Conservation (phyloP, 345 rosid species). For the Nephelium lappaceum region DNA sequence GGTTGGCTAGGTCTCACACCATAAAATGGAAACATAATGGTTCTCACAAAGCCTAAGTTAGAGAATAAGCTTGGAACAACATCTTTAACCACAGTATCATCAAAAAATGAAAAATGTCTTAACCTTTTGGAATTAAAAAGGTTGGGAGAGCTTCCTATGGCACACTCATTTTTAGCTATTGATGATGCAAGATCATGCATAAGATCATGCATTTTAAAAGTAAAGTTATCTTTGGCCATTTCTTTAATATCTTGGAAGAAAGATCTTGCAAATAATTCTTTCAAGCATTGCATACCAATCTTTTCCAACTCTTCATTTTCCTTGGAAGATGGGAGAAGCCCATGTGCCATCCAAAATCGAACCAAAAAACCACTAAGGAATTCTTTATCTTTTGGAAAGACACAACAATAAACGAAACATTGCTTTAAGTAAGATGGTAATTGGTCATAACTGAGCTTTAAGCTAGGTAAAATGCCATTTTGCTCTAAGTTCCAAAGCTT, state of each 20-base stretch:
- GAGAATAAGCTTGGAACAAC: not conserved
- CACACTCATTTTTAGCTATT: not conserved
- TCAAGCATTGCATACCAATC: constrained; percentile 1
- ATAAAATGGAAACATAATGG: not conserved
- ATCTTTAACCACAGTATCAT: not conserved
- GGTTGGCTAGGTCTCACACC: not conserved
- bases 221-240: fast-evolving
- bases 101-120: constrained; percentile 13
- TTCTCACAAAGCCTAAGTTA: constrained; percentile 11
- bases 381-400: constrained; percentile 26
- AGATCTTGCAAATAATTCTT: constrained; percentile 17
- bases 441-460: constrained; percentile 13
- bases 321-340: not conserved
- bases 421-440: constrained; percentile 14
- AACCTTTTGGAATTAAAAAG: fast-evolving
- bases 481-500: constrained; percentile 29
- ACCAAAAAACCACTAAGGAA: not conserved
- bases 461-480: constrained; percentile 10
- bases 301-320: not conserved
- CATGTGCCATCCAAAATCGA: constrained; percentile 26
- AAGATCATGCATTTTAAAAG: constrained; percentile 23
- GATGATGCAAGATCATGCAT: constrained; percentile 26
- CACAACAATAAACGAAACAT: constrained; percentile 25
- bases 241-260: constrained; percentile 24
- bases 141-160: fast-evolving